Evolutionary conservation across 2,329 filamentous ascomycete species (phyloP), one percentile per base, ranked within the genome.

Genomic region (Colletotrichum spaethianum): DNA sequence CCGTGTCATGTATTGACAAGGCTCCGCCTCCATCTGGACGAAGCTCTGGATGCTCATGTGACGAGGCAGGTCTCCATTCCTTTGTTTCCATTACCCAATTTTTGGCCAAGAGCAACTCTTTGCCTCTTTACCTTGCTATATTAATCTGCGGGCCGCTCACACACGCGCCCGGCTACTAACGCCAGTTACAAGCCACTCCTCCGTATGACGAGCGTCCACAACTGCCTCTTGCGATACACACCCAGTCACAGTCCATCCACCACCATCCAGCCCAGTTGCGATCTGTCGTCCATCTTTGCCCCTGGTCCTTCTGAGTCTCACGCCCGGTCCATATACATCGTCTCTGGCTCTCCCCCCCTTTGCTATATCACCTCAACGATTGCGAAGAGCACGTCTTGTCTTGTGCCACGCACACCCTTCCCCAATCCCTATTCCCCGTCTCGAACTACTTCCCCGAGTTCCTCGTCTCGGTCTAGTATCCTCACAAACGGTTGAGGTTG

Each of bases 21-120:
- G 44, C 65, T 69, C 69, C 59, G 70, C 70, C 70, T 72, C 65
- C 65, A 69, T 72, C 46, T 69, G 59, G 66, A 64, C 64, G 70
- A 72, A 72, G 65, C 70, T 72, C 66, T 64, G 70, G 59, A 72
- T 52, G 78, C 76, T 81, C 81, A 82, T 78, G 80, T 77, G 81
- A 82, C 73, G 79, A 77, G 76, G 77, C 76, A 79, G 77, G 79
- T 77, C 76, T 79, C 81, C 83, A 83, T 79, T 80, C 78, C 79
- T 80, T 78, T 78, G 81, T 86, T 86, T 86, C 77, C 76, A 86
- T 86, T 86, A 86, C 85, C 78, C 83, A 86, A 86, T 86, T 75
- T 76, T 78, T 70, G 68, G 52, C 64, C 52, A 74, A 74, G 72
- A 74, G 72, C 63, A 74, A 74, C 68, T 42, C 62, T 72, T 72